A percentile compares a stretch with the other conserved stretches of the same genome.
phyloP scores from a whole-genome alignment of 2,329 filamentous ascomycete genomes.

The Fusarium nematophilum region DNA sequence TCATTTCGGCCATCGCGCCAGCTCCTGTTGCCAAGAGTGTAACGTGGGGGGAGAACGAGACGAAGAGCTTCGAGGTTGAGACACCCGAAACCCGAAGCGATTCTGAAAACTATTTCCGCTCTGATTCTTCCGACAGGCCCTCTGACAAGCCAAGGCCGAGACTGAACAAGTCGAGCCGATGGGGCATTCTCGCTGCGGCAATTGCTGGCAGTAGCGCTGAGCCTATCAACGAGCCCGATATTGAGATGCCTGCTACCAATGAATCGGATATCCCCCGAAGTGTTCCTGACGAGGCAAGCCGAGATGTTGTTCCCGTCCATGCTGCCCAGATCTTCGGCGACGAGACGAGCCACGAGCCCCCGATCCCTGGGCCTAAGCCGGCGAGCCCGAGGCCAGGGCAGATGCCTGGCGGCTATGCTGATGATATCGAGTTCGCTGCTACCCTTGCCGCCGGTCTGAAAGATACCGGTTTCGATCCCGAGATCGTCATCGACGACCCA shows the following conservation, averaged over 20 bases:
- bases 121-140: constrained; percentile 19
- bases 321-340: constrained; percentile 47
- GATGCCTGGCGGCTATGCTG: constrained; percentile 73
- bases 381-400: constrained; percentile 58
- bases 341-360: constrained; percentile 58
- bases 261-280: constrained; percentile 26
- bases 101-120: constrained; percentile 45
- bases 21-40: constrained; percentile 63
- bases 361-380: constrained; percentile 69
- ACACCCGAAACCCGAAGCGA: constrained; percentile 62
- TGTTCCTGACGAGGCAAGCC: constrained; percentile 25
- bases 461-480: constrained; percentile 76
- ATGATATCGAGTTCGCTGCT: constrained; percentile 77
- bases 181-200: constrained; percentile 65
- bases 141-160: constrained; percentile 49
- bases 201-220: constrained; percentile 57
- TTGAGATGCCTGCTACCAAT: constrained; percentile 26
- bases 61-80: constrained; percentile 71
- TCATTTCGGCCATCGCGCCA: constrained; percentile 46
- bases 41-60: constrained; percentile 73
- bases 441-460: constrained; percentile 75
- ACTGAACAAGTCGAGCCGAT: constrained; percentile 56
- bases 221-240: constrained; percentile 49
- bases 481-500: constrained; percentile 76
- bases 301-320: constrained; percentile 33